Evolutionary conservation across 2,329 filamentous ascomycete species (phyloP).

Genomic region (Didymella sp.): DNA sequence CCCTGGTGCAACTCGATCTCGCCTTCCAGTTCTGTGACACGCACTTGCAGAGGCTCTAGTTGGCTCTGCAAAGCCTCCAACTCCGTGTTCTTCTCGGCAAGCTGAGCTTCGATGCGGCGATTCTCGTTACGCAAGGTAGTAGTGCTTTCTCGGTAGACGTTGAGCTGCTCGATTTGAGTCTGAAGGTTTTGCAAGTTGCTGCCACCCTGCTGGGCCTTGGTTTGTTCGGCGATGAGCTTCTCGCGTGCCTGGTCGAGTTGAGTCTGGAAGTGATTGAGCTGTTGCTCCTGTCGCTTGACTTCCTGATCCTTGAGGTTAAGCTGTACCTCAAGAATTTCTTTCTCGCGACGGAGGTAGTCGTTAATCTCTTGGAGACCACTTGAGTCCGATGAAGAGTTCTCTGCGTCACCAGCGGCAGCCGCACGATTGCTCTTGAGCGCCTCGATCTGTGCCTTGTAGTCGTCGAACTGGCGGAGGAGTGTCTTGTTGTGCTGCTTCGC

Average conservation of each 20-base stretch:
- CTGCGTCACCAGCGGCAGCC: constrained; percentile 60
- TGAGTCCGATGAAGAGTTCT: constrained; percentile 60
- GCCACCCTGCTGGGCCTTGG: constrained; percentile 75
- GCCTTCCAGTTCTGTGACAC: constrained; percentile 81
- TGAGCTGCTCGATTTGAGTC: constrained; percentile 94
- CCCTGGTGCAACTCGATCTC: constrained; percentile 82
- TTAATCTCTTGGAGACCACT: constrained; percentile 90
- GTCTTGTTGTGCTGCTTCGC: constrained; percentile 88
- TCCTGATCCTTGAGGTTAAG: constrained; percentile 89
- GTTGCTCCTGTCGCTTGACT: constrained; percentile 84
- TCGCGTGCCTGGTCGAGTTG: constrained; percentile 89
- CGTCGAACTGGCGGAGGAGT: constrained; percentile 87
- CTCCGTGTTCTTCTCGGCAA: constrained; percentile 75
- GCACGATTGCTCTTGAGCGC: constrained; percentile 78
- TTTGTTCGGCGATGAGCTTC: constrained; percentile 87
- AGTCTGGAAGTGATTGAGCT: constrained; percentile 83
- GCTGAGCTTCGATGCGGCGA: constrained; percentile 75
- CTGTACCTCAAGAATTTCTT: constrained; percentile 97
- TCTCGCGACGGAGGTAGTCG: constrained; percentile 89
- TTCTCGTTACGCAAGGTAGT: constrained; percentile 88
- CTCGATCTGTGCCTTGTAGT: constrained; percentile 78
- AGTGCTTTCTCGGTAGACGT: constrained; percentile 93
- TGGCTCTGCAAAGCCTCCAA: constrained; percentile 76
- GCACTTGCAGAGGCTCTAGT: constrained; percentile 82
- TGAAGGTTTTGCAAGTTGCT: constrained; percentile 88